Evolutionary conservation across 441 rosid species (phyloP).

Genomic region (Metrosideros polymorpha): DNA sequence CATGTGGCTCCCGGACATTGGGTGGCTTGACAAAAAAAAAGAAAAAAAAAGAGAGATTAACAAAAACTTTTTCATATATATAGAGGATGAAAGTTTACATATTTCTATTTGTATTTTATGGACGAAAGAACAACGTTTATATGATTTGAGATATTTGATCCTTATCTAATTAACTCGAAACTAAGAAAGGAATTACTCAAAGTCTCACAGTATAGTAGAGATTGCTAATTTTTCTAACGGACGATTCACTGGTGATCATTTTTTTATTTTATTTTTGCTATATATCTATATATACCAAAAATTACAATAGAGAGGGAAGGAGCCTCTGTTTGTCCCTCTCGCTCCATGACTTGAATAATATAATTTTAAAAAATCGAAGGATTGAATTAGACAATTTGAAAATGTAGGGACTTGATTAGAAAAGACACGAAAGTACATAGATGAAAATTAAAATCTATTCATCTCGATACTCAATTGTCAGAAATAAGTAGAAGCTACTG

Average conservation of each 20-base stretch:
- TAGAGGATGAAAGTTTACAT: not conserved
- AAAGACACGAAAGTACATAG: not conserved
- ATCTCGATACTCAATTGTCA: fast-evolving
- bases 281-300: not conserved
- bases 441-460: not conserved
- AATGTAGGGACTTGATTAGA: not conserved
- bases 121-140: not conserved
- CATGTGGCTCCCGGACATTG: too few relatives aligned
- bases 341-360: not conserved
- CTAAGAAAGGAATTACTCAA: not conserved
- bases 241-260: not conserved
- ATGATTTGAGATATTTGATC: not conserved
- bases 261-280: not conserved
- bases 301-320: not conserved
- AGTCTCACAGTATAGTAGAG: not conserved
- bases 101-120: not conserved
- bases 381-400: not conserved
- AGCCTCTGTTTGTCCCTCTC: not conserved
- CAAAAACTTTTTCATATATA: not conserved
- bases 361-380: not conserved
- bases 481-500: not conserved
- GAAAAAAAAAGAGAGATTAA: not conserved
- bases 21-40: too few relatives aligned
- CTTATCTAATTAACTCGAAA: not conserved
- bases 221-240: not conserved